These are phyloP conservation scores for Miscanthus lutarioriparius DNA, from an alignment of 176 grass and related monocot genomes.

Conservation along the genomic window DNA sequence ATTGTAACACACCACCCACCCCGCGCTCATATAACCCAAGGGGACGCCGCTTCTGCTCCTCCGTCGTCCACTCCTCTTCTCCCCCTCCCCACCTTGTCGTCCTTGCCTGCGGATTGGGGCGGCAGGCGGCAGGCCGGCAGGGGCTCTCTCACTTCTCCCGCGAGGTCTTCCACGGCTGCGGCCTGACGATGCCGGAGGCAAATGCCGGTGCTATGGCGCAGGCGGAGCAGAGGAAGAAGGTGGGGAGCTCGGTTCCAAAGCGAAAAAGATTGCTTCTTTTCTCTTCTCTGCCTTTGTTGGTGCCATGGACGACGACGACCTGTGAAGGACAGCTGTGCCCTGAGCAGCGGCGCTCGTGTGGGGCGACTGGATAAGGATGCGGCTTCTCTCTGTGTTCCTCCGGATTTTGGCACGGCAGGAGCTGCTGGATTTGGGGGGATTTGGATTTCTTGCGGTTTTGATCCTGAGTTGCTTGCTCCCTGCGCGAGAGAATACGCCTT, in stretches of 20 bases:
- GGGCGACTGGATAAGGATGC: background rate
- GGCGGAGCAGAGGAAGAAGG: slow-evolving; percentile 47
- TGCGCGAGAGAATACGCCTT: background rate
- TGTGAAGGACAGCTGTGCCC: background rate
- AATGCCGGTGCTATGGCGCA: slow-evolving; percentile 41
- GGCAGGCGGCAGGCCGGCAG: background rate
- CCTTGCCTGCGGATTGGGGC: background rate
- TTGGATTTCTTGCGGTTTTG: background rate
- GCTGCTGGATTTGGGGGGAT: background rate
- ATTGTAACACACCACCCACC: too few relatives aligned
- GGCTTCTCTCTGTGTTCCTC: background rate
- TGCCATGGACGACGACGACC: background rate
- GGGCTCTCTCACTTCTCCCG: background rate
- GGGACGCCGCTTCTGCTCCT: background rate
- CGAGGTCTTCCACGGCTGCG: slow-evolving; percentile 4
- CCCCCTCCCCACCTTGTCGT: background rate
- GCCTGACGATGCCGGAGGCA: slow-evolving; percentile 40
- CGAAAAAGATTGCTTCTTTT: slow-evolving; percentile 19
- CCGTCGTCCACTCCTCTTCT: background rate
- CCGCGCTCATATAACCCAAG: slow-evolving; percentile 21
- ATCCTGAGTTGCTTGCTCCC: background rate
- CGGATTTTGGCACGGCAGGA: background rate
- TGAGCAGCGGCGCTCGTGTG: background rate
- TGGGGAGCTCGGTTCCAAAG: slow-evolving; percentile 23
- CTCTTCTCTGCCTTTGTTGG: background rate